phyloP scores from a whole-genome alignment of 441 rosid species.

The Croton setiger region DNA sequence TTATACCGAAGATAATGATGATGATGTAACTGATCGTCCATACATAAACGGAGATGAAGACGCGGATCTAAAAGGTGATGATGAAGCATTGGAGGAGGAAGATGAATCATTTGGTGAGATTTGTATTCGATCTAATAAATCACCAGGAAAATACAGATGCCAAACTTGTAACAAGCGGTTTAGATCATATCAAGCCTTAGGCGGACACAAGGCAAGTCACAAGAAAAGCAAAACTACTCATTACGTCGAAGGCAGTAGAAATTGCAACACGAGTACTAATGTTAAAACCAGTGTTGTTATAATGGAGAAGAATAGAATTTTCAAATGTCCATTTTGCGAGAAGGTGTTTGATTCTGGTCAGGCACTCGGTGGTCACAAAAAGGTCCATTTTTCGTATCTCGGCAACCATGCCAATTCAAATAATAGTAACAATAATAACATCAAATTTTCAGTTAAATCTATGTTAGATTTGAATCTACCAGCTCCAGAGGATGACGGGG shows the following conservation, averaged over 20 bases:
- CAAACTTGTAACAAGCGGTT: conserved; percentile 40
- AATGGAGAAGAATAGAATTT: conserved; percentile 17
- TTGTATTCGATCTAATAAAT: neutral
- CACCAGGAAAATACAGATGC: conserved; percentile 26
- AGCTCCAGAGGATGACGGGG: conserved; percentile 30
- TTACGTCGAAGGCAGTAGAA: neutral
- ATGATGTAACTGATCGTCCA: neutral
- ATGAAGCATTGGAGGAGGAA: conserved; percentile 4
- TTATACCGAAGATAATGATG: neutral
- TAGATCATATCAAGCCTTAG: conserved; percentile 49
- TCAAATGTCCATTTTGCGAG: conserved; percentile 39
- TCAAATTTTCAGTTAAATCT: conserved; percentile 5
- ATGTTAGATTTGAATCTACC: conserved; percentile 35
- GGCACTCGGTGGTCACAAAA: conserved; percentile 61
- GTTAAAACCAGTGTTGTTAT: neutral
- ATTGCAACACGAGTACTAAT: neutral
- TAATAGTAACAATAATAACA: neutral
- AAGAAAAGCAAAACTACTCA: conserved; percentile 25
- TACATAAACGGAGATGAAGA: neutral
- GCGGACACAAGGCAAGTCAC: conserved; percentile 55
- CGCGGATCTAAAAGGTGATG: neutral
- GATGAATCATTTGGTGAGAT: conserved; percentile 14
- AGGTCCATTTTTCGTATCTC: conserved; percentile 37
- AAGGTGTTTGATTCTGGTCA: conserved; percentile 52
- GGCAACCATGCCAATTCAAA: neutral